These are phyloP conservation scores for Cryptococcus hybrid DNA, from an alignment of 1,284 basidiomycete species.

Conservation along the genomic window DNA sequence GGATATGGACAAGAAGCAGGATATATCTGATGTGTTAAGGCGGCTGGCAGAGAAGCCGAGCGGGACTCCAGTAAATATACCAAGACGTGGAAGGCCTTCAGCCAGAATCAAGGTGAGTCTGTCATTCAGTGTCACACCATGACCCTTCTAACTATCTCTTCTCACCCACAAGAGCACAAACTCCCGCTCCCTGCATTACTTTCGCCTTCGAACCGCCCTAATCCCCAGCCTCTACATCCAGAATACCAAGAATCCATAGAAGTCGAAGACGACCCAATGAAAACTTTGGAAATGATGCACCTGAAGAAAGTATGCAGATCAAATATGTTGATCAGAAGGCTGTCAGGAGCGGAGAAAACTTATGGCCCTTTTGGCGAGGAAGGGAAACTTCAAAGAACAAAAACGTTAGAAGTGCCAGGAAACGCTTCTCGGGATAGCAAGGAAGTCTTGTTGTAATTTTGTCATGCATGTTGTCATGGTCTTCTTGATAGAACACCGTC, in stretches of 20 bases:
- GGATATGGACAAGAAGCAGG: conserved; percentile 4
- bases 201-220: not conserved
- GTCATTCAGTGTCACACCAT: not conserved
- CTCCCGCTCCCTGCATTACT: not conserved
- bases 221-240: not conserved
- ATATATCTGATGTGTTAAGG: conserved; percentile 28
- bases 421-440: too few species aligned
- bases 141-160: too few species aligned
- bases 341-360: conserved; percentile 13
- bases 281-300: not conserved
- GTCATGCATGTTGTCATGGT: too few species aligned
- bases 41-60: conserved; percentile 22
- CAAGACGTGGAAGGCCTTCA: conserved; percentile 9
- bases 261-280: not conserved
- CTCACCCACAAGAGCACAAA: not conserved
- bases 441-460: too few species aligned
- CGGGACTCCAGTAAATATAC: conserved; percentile 1
- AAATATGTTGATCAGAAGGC: conserved; percentile 12
- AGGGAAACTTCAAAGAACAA: not conserved
- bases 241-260: not conserved
- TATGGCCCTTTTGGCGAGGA: conserved; percentile 11
- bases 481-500: too few species aligned
- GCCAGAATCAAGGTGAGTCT: conserved; percentile 14
- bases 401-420: too few species aligned
- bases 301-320: conserved; percentile 11